Evolutionary conservation across 352 stramenopile genomes (phyloP).

Genomic region (Phytopythium delawarense): DNA sequence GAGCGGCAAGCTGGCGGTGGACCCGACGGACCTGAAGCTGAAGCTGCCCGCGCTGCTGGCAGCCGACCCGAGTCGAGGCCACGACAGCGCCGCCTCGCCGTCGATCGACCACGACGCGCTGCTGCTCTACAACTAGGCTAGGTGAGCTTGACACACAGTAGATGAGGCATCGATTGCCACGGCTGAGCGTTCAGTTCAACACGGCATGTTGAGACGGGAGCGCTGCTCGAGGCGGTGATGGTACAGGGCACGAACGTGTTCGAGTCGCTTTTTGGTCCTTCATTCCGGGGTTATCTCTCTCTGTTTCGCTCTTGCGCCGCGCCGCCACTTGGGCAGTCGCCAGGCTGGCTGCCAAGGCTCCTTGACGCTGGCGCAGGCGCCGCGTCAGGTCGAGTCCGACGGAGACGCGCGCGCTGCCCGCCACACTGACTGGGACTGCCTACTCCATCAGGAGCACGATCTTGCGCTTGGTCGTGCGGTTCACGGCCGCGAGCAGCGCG

Average conservation of each 20-base stretch:
- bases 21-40: conserved; percentile 27
- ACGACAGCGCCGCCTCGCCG: conserved; percentile 2
- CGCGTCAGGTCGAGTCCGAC: background rate
- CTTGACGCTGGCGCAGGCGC: background rate
- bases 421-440: conserved; percentile 3
- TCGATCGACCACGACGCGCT: conserved; percentile 23
- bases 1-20: conserved; percentile 24
- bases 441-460: conserved; percentile 83
- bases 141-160: background rate
- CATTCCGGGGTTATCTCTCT: conserved; percentile 12
- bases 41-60: conserved; percentile 24
- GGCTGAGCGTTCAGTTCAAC: background rate
- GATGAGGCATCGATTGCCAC: background rate
- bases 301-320: background rate
- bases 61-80: conserved; percentile 22
- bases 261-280: conserved; percentile 23
- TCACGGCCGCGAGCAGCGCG: conserved; percentile 59
- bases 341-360: background rate
- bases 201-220: background rate
- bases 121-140: conserved; percentile 43
- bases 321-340: background rate
- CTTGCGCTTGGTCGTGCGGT: conserved; percentile 84
- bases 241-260: conserved; percentile 13
- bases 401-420: background rate
- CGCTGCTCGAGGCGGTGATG: background rate